These are phyloP conservation scores for Gleditsia sinensis DNA, from an alignment of 306 rosid species.

Conservation along the genomic window DNA sequence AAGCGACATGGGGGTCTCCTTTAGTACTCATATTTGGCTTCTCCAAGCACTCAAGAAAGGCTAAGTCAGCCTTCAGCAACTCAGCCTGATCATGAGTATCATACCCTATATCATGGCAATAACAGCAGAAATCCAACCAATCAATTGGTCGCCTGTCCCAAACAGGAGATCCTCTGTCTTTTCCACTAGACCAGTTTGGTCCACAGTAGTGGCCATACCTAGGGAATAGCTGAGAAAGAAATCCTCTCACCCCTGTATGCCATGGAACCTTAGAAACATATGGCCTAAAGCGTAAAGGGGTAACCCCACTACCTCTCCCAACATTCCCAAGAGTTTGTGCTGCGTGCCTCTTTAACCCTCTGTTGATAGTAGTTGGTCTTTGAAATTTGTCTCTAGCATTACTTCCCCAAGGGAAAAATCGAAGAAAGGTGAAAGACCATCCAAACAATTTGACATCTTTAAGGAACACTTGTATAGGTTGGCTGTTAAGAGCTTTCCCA, in stretches of 20 bases:
- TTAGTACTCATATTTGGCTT: slow-evolving; percentile 68
- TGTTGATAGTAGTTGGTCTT: slow-evolving; percentile 69
- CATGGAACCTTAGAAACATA: slow-evolving; percentile 93
- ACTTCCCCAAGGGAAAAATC: slow-evolving; percentile 57
- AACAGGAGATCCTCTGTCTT: slow-evolving; percentile 67
- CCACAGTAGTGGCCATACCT: slow-evolving; percentile 97
- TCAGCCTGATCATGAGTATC: slow-evolving; percentile 84
- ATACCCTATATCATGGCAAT: slow-evolving; percentile 96
- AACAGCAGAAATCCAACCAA: slow-evolving; percentile 97
- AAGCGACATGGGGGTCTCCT: slow-evolving; percentile 74
- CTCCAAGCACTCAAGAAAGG: slow-evolving; percentile 91
- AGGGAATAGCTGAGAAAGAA: slow-evolving; percentile 85
- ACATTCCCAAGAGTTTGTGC: slow-evolving; percentile 41
- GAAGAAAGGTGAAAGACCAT: slow-evolving; percentile 51
- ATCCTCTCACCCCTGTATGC: slow-evolving; percentile 89
- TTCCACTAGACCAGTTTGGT: slow-evolving; percentile 97
- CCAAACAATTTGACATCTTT: slow-evolving; percentile 48
- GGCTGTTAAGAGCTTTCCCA: slow-evolving; percentile 25
- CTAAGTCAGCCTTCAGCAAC: slow-evolving; percentile 81
- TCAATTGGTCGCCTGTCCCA: slow-evolving; percentile 96
- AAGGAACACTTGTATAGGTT: slow-evolving; percentile 35
- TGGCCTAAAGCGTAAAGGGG: slow-evolving; percentile 70
- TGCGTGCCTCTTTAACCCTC: slow-evolving; percentile 58
- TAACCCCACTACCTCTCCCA: slow-evolving; percentile 20
- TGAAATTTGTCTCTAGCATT: slow-evolving; percentile 35